Percentiles rank a stretch among this genome's conserved stretches.
phyloP scores from a whole-genome alignment of 306 rosid species.

The Myrica gale region DNA sequence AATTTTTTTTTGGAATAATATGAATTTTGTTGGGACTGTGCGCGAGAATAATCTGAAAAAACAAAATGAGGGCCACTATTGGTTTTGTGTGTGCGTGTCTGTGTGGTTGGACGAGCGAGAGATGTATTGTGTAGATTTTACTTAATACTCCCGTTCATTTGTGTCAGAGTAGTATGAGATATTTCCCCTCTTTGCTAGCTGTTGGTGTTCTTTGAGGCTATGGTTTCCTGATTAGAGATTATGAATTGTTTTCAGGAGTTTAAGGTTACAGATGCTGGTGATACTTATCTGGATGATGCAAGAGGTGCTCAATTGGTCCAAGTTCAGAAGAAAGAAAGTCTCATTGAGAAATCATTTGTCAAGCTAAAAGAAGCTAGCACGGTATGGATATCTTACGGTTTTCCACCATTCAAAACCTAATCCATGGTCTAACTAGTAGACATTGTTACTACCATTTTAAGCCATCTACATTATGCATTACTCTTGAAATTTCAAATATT shows the following conservation, averaged over 20 bases:
- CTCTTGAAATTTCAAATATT: background rate
- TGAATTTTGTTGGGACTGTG: background rate
- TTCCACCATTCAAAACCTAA: constrained; percentile 22
- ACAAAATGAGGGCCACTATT: background rate
- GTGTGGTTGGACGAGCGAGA: background rate
- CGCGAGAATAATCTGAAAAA: background rate
- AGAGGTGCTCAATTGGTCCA: constrained; percentile 47
- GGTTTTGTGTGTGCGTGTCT: background rate
- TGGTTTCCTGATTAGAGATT: constrained; percentile 25
- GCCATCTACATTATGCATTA: constrained; percentile 12
- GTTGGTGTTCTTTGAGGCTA: constrained; percentile 4
- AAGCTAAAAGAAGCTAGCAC: constrained; percentile 80
- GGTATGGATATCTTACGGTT: constrained; percentile 42
- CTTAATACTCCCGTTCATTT: background rate
- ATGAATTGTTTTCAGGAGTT: constrained; percentile 41
- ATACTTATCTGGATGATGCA: constrained; percentile 33
- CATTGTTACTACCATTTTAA: background rate
- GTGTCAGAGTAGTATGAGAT: background rate
- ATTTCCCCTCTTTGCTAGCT: background rate
- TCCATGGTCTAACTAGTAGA: constrained; percentile 17
- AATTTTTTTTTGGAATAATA: background rate
- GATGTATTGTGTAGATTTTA: background rate
- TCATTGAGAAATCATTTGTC: constrained; percentile 66
- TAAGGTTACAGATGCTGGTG: constrained; percentile 46
- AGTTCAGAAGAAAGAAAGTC: constrained; percentile 62